phyloP scores from a whole-genome alignment of 768 basidiomycete species.

The Phlebiopsis flavidoalba region DNA sequence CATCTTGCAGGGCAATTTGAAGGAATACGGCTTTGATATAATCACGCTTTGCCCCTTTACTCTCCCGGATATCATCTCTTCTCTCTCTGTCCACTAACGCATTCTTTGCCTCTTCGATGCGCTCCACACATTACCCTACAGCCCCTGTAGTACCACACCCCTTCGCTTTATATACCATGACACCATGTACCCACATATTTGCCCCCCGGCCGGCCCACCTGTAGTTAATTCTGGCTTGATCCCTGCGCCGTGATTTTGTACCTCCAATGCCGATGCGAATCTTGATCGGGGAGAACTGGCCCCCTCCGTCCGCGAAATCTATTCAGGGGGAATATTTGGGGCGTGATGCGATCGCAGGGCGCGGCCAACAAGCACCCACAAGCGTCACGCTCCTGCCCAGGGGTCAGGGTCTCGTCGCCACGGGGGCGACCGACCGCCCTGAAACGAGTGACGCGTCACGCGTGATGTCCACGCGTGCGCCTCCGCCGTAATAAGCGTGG shows the following conservation, averaged over 20 bases:
- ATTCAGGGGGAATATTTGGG: neutral
- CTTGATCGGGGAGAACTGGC: too few species aligned
- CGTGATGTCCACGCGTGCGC: neutral
- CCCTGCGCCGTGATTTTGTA: too few species aligned
- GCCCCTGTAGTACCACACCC: slow-evolving; percentile 1
- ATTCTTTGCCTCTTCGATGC: neutral
- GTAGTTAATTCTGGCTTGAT: too few species aligned
- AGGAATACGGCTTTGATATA: slow-evolving; percentile 24
- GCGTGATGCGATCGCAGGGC: slow-evolving; percentile 2
- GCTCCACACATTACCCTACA: neutral
- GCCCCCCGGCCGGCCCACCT: neutral
- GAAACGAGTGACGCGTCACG: neutral
- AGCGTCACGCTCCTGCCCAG: neutral
- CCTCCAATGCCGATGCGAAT: neutral
- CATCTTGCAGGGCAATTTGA: slow-evolving; percentile 26
- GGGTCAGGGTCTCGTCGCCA: neutral
- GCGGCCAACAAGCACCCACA: slow-evolving; percentile 8
- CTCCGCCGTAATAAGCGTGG: too few species aligned
- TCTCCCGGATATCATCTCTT: neutral
- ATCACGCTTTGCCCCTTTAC: neutral
- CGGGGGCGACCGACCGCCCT: neutral
- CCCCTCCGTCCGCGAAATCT: neutral
- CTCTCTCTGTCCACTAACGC: neutral
- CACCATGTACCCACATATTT: neutral
- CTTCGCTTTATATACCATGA: neutral